Percentiles rank a stretch among this genome's conserved stretches.
Conservation (phyloP, 2,329 filamentous ascomycete species). For the Lachnellula hyalina region DNA sequence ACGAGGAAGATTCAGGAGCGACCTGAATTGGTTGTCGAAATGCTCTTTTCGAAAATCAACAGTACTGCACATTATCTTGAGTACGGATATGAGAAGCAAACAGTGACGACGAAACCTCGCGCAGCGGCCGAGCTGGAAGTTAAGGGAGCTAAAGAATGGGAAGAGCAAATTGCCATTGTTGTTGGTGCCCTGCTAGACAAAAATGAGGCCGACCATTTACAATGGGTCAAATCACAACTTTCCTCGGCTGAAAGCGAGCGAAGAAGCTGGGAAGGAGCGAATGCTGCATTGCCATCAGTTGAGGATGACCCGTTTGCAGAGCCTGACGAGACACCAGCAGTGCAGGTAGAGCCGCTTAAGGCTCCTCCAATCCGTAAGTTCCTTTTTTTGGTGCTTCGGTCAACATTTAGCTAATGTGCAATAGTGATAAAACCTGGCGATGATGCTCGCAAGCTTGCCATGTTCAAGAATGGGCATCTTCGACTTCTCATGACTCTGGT, state of each 20-base stretch:
- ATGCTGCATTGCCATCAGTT: constrained; percentile 50
- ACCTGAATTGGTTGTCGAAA: constrained; percentile 80
- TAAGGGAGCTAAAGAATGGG: constrained; percentile 59
- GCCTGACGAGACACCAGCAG: constrained; percentile 29
- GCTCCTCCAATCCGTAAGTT: constrained; percentile 50
- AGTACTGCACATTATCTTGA: constrained; percentile 82
- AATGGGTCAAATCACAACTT: constrained; percentile 74
- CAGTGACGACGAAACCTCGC: constrained; percentile 56
- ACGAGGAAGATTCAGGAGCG: constrained; percentile 80
- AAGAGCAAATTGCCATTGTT: constrained; percentile 68
- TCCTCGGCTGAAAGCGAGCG: constrained; percentile 65
- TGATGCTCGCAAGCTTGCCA: constrained; percentile 61
- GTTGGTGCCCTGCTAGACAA: constrained; percentile 77
- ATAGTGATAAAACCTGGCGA: constrained; percentile 45
- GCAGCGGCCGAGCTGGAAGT: constrained; percentile 81
- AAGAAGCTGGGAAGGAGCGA: constrained; percentile 69
- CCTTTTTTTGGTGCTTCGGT: background rate
- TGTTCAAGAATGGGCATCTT: constrained; percentile 86
- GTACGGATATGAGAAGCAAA: constrained; percentile 81
- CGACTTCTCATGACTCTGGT: constrained; percentile 76
- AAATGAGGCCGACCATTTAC: constrained; percentile 67
- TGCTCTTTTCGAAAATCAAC: constrained; percentile 90
- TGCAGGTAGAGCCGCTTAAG: constrained; percentile 32
- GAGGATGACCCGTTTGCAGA: constrained; percentile 36
- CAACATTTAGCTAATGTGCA: constrained; percentile 14